phyloP scores from a whole-genome alignment of 345 rosid genomes.

The Eucalyptus erythrocorys region DNA sequence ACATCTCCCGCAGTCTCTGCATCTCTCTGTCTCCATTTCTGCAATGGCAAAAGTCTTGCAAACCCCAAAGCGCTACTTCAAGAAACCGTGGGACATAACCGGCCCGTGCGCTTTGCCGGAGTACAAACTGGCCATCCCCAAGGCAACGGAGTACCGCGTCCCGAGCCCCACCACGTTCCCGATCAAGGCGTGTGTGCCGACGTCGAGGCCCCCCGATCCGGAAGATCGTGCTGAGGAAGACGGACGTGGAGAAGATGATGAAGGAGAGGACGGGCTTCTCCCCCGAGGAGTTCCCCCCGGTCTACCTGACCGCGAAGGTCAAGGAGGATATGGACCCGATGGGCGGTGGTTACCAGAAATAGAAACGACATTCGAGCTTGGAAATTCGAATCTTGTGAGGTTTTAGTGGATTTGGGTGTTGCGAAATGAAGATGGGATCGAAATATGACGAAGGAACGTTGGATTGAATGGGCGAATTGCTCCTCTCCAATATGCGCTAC shows the following conservation, averaged over 20 bases:
- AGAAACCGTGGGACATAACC: constrained; percentile 94
- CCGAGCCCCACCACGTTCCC: constrained; percentile 62
- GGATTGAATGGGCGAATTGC: not conserved
- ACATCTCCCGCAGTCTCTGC: not conserved
- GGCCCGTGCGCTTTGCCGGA: constrained; percentile 92
- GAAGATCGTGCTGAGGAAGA: constrained; percentile 54
- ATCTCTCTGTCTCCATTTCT: not conserved
- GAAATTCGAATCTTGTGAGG: not conserved
- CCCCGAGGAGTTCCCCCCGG: constrained; percentile 57
- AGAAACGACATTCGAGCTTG: constrained; percentile 5
- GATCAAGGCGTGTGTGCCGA: constrained; percentile 46
- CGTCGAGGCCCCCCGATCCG: constrained; percentile 65
- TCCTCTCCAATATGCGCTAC: not conserved
- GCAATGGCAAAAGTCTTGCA: constrained; percentile 68
- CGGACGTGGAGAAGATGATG: constrained; percentile 68
- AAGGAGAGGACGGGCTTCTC: constrained; percentile 59
- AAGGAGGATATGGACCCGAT: constrained; percentile 52
- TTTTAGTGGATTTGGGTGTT: not conserved
- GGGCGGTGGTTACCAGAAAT: constrained; percentile 66
- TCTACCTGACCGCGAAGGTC: constrained; percentile 49
- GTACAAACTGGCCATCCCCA: constrained; percentile 43
- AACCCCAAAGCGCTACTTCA: constrained; percentile 52
- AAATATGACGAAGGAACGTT: not conserved
- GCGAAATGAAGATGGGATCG: not conserved
- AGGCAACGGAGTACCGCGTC: constrained; percentile 60